Percentiles rank a stretch among this genome's conserved stretches.
These are phyloP conservation scores for Orbilia blumenaviensis DNA, from an alignment of 2,329 filamentous ascomycete genomes.

Conservation along the genomic window DNA sequence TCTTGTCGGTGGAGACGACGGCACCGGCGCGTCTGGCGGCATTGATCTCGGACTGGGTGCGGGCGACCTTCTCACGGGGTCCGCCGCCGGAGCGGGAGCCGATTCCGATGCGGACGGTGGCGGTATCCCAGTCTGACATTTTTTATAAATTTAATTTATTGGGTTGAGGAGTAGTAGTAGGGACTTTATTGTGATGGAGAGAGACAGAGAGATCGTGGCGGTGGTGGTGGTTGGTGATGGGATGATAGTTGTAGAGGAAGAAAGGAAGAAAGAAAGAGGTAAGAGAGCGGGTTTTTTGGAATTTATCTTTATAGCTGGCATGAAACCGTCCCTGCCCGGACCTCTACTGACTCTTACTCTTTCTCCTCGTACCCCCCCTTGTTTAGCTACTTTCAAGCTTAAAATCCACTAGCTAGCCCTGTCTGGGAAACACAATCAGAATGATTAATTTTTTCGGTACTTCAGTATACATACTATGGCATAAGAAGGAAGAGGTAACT, in stretches of 20 bases:
- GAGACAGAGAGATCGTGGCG: not conserved
- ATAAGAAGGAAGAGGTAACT: too few species aligned
- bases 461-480: too few species aligned
- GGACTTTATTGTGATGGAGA: not conserved
- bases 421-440: too few species aligned
- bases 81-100: slow-evolving; percentile 74
- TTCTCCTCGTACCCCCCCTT: not conserved
- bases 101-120: slow-evolving; percentile 88
- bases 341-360: not conserved
- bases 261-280: not conserved
- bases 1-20: slow-evolving; percentile 90
- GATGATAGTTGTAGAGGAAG: not conserved
- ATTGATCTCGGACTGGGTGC: slow-evolving; percentile 81
- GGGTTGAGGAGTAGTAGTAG: not conserved
- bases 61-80: slow-evolving; percentile 85
- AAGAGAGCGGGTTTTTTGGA: slow-evolving; percentile 1
- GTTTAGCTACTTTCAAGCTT: not conserved
- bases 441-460: too few species aligned
- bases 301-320: not conserved
- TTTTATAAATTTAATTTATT: slow-evolving; percentile 1
- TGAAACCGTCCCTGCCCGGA: not conserved
- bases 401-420: too few species aligned
- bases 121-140: slow-evolving; percentile 83
- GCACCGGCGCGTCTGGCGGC: slow-evolving; percentile 83
- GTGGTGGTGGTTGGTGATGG: not conserved